Evolutionary conservation across 192 early-diverging fungal genomes (phyloP).

Genomic region (Backusella mclennaniae): DNA sequence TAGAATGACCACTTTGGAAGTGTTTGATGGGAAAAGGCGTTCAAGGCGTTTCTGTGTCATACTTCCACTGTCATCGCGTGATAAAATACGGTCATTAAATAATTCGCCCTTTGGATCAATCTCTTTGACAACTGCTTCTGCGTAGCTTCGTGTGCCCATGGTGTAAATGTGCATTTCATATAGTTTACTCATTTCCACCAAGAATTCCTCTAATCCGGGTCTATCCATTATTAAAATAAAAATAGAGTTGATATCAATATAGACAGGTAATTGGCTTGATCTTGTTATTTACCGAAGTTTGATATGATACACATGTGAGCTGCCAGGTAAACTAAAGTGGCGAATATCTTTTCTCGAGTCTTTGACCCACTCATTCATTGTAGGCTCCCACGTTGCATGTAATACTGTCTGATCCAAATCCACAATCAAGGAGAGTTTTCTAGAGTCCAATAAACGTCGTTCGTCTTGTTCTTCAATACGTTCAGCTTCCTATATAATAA

Average conservation of each 20-base stretch:
- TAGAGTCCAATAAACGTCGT: constrained; percentile 56
- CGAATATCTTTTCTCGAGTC: constrained; percentile 64
- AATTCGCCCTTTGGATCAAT: constrained; percentile 81
- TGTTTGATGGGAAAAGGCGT: constrained; percentile 90
- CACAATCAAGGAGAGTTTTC: constrained; percentile 86
- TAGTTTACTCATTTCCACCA: constrained; percentile 58
- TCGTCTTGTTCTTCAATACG: constrained; percentile 66
- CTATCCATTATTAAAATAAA: constrained; percentile 36
- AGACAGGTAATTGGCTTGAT: no score
- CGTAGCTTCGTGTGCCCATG: constrained; percentile 95
- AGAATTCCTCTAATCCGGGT: constrained; percentile 79
- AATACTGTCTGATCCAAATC: constrained; percentile 98
- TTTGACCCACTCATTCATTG: constrained; percentile 72
- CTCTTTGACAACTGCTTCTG: constrained; percentile 79
- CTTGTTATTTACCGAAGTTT: constrained; percentile 67
- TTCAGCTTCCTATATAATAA: constrained; percentile 56
- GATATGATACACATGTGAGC: constrained; percentile 71
- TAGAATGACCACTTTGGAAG: constrained; percentile 92
- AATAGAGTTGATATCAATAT: neutral
- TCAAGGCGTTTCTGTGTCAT: constrained; percentile 74
- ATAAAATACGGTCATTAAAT: constrained; percentile 89
- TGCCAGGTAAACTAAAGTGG: constrained; percentile 73
- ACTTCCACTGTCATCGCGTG: constrained; percentile 90
- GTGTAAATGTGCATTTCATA: constrained; percentile 99
- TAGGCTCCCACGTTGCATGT: constrained; percentile 83